These are phyloP conservation scores for Barbarea vulgaris DNA, from an alignment of 345 rosid species.

Conservation along the genomic window DNA sequence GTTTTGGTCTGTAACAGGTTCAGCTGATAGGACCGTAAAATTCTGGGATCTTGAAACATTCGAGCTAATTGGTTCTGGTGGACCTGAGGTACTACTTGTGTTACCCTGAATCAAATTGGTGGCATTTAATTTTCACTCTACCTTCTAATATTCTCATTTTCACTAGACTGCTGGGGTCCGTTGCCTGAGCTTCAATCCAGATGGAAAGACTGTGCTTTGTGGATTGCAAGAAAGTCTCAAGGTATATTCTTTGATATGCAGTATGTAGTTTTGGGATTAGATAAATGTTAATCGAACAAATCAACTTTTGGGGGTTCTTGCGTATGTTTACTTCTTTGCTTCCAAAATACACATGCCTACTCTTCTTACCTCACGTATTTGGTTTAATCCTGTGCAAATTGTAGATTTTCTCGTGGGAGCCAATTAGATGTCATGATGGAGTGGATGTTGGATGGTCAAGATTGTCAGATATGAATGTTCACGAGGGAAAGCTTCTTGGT, in stretches of 20 bases:
- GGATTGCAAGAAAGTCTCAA: constrained; percentile 93
- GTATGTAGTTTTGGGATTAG: background rate
- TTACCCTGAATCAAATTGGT: constrained; percentile 23
- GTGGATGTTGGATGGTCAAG: constrained; percentile 99
- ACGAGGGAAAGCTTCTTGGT: constrained; percentile 97
- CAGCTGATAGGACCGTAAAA: constrained; percentile 96
- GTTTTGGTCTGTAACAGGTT: constrained; percentile 55
- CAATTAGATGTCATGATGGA: constrained; percentile 79
- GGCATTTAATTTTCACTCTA: background rate
- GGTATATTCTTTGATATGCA: constrained; percentile 45
- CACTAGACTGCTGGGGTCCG: constrained; percentile 83
- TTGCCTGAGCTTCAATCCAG: constrained; percentile 91
- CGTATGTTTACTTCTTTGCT: background rate
- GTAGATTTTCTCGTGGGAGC: constrained; percentile 98
- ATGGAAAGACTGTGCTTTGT: constrained; percentile 91
- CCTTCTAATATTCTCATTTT: constrained; percentile 23
- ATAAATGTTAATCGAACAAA: background rate
- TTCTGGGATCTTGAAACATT: constrained; percentile 99
- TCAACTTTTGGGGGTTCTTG: constrained; percentile 7
- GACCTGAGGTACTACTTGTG: constrained; percentile 71
- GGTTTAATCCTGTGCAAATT: constrained; percentile 25
- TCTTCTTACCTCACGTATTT: constrained; percentile 13
- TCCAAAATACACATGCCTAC: constrained; percentile 3
- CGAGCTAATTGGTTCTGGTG: constrained; percentile 93
- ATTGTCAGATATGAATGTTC: constrained; percentile 92